phyloP scores from a whole-genome alignment of 306 rosid species.

The Rosa multiflora region DNA sequence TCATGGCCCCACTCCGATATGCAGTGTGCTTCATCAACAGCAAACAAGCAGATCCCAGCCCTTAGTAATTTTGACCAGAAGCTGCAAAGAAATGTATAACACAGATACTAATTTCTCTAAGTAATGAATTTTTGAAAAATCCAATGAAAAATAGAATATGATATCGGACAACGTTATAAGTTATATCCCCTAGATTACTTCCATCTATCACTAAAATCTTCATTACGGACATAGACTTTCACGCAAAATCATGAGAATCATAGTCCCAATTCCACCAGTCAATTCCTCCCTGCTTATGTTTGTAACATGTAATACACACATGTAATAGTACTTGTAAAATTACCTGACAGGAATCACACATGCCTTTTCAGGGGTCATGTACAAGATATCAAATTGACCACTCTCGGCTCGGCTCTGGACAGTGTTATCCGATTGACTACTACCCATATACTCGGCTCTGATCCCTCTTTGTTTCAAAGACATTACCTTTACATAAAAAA shows the following conservation, averaged over 20 bases:
- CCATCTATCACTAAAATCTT: conserved; percentile 11
- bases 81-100: conserved; percentile 44
- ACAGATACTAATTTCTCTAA: conserved; percentile 10
- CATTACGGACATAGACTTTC: background rate
- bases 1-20: conserved; percentile 97
- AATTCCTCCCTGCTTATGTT: background rate
- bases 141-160: background rate
- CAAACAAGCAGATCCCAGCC: conserved; percentile 74
- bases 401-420: conserved; percentile 72
- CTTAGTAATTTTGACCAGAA: conserved; percentile 87
- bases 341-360: conserved; percentile 70
- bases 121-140: background rate
- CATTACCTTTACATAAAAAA: conserved; percentile 61
- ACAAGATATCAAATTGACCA: conserved; percentile 74
- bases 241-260: background rate
- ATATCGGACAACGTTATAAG: background rate
- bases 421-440: conserved; percentile 68
- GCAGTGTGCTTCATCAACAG: conserved; percentile 96
- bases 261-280: background rate
- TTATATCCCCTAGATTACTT: conserved; percentile 7
- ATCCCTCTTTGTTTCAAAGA: conserved; percentile 81
- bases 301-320: background rate
- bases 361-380: conserved; percentile 95
- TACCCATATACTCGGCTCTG: conserved; percentile 81
- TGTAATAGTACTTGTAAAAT: background rate